phyloP scores from a whole-genome alignment of 2,329 filamentous ascomycete genomes.

The Colletotrichum sp. region DNA sequence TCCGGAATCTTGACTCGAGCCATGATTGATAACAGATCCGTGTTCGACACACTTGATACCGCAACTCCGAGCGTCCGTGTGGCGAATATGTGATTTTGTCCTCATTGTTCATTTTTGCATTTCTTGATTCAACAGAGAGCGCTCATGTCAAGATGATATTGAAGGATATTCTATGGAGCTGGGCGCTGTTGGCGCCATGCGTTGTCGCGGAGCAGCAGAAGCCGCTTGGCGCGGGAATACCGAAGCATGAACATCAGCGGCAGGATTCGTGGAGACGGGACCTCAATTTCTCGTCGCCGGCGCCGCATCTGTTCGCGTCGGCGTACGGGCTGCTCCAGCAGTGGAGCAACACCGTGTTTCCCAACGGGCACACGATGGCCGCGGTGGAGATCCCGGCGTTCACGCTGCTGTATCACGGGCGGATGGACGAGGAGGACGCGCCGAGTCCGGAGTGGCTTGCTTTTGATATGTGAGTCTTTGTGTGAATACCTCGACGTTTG shows the following conservation, averaged over 20 bases:
- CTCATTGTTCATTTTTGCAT: too few species aligned
- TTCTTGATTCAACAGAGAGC: background rate
- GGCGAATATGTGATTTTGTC: background rate
- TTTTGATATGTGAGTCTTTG: conserved; percentile 50
- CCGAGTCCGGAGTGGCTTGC: conserved; percentile 57
- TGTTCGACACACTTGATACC: background rate
- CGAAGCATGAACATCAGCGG: background rate
- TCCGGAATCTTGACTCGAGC: conserved; percentile 5
- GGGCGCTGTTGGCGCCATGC: background rate
- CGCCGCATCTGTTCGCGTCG: conserved; percentile 54
- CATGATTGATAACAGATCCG: conserved; percentile 1
- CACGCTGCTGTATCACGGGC: conserved; percentile 55
- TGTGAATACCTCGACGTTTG: too few species aligned
- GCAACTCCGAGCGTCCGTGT: background rate
- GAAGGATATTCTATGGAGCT: background rate
- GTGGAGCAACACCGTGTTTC: conserved; percentile 56
- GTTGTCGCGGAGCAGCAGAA: background rate
- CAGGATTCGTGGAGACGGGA: background rate
- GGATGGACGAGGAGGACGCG: conserved; percentile 41
- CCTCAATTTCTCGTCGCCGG: conserved; percentile 51
- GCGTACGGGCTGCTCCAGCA: conserved; percentile 50
- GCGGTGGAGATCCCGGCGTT: conserved; percentile 49
- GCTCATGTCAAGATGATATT: background rate
- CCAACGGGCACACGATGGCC: conserved; percentile 52
- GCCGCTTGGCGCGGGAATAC: background rate